Conservation (phyloP, 257 asterid genomes). For the Coffea eugenioides region DNA sequence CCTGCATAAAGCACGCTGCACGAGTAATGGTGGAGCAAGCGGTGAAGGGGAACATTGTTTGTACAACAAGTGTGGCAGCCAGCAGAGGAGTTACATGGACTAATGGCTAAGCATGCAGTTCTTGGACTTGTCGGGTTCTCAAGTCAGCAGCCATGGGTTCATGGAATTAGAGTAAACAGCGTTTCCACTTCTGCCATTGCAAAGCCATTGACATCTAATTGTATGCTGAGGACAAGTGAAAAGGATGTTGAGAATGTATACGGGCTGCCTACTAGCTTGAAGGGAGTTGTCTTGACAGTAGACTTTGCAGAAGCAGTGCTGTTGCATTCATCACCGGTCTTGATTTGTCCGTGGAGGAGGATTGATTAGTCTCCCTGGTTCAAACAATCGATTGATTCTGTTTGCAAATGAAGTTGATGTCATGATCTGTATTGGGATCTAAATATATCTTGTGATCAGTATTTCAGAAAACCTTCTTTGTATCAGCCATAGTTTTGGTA, state of each 20-base stretch:
- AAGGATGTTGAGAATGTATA: conserved; percentile 9
- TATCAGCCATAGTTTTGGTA: too few species aligned
- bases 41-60: conserved; percentile 21
- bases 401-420: too few species aligned
- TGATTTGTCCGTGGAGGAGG: conserved; percentile 32
- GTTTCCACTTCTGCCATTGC: conserved; percentile 26
- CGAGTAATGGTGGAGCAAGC: conserved; percentile 23
- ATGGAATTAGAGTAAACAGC: conserved; percentile 31
- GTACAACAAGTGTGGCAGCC: conserved; percentile 21
- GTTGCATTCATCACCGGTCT: conserved; percentile 25
- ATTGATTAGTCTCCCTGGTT: conserved; percentile 9
- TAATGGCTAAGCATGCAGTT: conserved; percentile 33
- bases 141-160: conserved; percentile 17
- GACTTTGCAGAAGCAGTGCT: conserved; percentile 29
- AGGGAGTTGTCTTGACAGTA: neutral
- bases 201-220: neutral
- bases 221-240: neutral
- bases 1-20: conserved; percentile 24
- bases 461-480: too few species aligned
- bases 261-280: conserved; percentile 15
- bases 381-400: neutral
- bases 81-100: neutral
- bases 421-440: too few species aligned
- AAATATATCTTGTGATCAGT: too few species aligned
- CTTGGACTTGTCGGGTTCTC: conserved; percentile 25